phyloP scores from a whole-genome alignment of 352 stramenopile genomes.

The Phytopythium sindhum region DNA sequence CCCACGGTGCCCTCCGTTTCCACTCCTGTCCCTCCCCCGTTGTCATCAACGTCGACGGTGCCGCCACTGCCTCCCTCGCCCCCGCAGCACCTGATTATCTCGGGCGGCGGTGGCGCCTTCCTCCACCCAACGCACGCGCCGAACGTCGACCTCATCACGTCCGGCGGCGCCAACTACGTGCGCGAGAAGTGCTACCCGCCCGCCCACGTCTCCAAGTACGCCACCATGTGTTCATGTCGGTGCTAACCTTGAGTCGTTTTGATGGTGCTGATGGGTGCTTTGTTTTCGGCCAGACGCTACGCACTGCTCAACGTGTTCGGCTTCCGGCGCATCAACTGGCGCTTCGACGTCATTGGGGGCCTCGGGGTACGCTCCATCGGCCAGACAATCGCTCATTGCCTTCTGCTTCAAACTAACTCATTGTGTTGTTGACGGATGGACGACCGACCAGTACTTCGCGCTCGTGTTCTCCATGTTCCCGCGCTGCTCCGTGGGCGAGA shows the following conservation, averaged over 20 bases:
- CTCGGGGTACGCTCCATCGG: constrained; percentile 47
- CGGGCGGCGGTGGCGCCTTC: constrained; percentile 87
- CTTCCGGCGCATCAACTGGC: constrained; percentile 92
- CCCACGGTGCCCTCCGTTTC: not conserved
- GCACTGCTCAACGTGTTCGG: constrained; percentile 81
- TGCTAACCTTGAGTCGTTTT: constrained; percentile 3
- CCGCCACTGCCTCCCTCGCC: not conserved
- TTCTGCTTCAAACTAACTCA: not conserved
- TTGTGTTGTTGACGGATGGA: not conserved
- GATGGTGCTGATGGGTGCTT: constrained; percentile 4
- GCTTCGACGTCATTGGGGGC: constrained; percentile 90
- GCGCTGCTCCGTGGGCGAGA: constrained; percentile 76
- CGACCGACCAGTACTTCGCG: constrained; percentile 76
- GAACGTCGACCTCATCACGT: constrained; percentile 39
- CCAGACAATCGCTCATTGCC: too few relatives aligned
- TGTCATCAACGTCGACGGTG: not conserved
- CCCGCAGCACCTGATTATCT: constrained; percentile 80
- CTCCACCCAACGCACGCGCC: constrained; percentile 89
- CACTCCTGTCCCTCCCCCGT: too few relatives aligned
- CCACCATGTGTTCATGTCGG: not conserved
- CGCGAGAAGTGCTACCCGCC: constrained; percentile 83
- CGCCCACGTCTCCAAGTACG: constrained; percentile 64
- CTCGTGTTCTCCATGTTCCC: constrained; percentile 92
- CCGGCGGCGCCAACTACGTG: constrained; percentile 72
- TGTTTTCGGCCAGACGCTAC: constrained; percentile 52